Evolutionary conservation across 1,284 basidiomycete genomes (phyloP).

Genomic region (Sporisorium sorghi): DNA sequence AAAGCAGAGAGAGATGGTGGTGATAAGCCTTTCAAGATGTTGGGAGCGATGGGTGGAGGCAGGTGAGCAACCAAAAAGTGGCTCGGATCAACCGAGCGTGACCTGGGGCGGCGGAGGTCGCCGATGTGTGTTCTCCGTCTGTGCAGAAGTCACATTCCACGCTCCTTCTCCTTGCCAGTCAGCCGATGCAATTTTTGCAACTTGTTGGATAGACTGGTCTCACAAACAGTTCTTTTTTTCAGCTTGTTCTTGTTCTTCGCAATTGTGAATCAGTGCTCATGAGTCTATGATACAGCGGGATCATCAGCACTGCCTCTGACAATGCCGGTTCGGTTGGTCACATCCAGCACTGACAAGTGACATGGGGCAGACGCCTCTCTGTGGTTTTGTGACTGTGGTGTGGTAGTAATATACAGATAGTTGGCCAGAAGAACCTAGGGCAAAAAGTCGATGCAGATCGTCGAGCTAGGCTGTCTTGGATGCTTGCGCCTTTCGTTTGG

Average conservation of each 20-base stretch:
- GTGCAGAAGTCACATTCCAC: not conserved
- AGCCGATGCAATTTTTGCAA: not conserved
- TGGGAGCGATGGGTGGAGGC: not conserved
- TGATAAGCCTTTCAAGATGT: not conserved
- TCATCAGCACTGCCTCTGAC: too few relatives aligned
- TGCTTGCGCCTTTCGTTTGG: slow-evolving; percentile 32
- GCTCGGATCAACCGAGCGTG: slow-evolving; percentile 1
- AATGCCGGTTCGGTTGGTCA: not conserved
- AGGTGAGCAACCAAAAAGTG: not conserved
- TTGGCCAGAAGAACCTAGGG: not conserved
- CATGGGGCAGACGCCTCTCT: not conserved
- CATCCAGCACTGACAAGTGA: not conserved
- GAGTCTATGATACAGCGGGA: too few relatives aligned
- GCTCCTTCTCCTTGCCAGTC: not conserved
- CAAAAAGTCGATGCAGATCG: not conserved
- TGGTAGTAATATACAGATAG: slow-evolving; percentile 6
- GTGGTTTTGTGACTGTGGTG: not conserved
- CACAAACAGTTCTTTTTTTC: not conserved
- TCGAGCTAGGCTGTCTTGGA: slow-evolving; percentile 23
- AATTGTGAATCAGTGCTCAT: too few relatives aligned
- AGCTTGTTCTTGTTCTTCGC: not conserved
- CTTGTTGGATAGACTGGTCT: not conserved
- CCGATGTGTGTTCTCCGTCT: not conserved
- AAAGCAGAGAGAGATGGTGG: too few relatives aligned
- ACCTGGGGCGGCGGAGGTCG: not conserved